A percentile compares a stretch with the other conserved stretches of the same genome.
These are phyloP conservation scores for Orbilia blumenaviensis DNA, from an alignment of 2,329 filamentous ascomycete genomes.

Conservation along the genomic window DNA sequence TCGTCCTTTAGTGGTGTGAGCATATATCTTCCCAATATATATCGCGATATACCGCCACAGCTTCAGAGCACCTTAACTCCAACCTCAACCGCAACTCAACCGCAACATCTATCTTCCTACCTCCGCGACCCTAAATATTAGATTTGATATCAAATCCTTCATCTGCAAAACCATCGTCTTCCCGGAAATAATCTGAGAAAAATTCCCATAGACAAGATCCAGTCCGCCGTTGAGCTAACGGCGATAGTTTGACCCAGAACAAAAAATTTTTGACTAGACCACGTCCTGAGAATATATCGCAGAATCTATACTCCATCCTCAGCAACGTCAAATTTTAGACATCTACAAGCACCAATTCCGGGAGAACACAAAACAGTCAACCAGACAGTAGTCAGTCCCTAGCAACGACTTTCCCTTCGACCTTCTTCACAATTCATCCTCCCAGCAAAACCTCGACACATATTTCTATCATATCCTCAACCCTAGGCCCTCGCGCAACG, in stretches of 20 bases:
- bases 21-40: constrained; percentile 23
- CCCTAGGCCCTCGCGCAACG: not conserved
- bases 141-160: not conserved
- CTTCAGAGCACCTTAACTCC: not conserved
- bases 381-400: not conserved
- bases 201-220: not conserved
- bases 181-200: not conserved
- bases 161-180: not conserved
- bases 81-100: not conserved
- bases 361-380: not conserved
- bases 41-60: constrained; percentile 15
- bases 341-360: not conserved
- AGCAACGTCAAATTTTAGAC: not conserved
- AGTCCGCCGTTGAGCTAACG: constrained; percentile 5
- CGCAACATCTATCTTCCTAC: not conserved
- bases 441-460: not conserved
- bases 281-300: not conserved
- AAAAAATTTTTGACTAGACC: not conserved
- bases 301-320: not conserved
- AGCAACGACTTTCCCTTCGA: constrained; percentile 5
- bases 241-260: not conserved
- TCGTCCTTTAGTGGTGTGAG: constrained; percentile 20
- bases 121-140: not conserved
- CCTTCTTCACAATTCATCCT: not conserved
- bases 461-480: not conserved